Evolutionary conservation across 208 protist species (phyloP).

Genomic region (Acanthamoeba triangularis): DNA sequence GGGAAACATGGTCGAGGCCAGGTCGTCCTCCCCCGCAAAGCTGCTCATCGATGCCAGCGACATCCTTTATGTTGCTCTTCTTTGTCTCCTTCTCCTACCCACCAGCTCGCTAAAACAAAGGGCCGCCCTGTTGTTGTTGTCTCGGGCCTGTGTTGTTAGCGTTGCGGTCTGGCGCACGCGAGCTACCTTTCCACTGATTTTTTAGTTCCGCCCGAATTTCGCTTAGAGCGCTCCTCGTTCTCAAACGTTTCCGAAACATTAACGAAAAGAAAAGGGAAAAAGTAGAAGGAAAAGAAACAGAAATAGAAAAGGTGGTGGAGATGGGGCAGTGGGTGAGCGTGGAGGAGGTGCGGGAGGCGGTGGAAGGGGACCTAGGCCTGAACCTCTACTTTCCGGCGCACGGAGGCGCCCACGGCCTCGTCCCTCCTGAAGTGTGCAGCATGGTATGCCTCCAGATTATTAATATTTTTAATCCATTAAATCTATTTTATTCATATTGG

Average conservation of each 20-base stretch:
- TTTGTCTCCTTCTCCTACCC: too few species aligned
- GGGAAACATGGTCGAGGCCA: not conserved
- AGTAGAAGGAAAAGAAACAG: not conserved
- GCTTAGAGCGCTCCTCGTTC: too few species aligned
- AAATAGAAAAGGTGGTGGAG: not conserved
- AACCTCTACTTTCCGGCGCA: conserved; percentile 15
- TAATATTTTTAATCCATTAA: not conserved
- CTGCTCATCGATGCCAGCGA: not conserved
- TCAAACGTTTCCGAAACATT: not conserved
- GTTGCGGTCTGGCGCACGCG: too few species aligned
- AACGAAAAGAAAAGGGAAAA: not conserved
- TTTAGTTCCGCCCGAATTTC: too few species aligned
- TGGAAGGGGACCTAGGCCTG: conserved; percentile 16
- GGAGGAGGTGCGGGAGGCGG: not conserved
- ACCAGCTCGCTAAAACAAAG: not conserved
- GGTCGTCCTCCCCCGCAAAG: not conserved
- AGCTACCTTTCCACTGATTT: too few species aligned
- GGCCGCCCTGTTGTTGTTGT: too few species aligned
- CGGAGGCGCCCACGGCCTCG: not conserved
- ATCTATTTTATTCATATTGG: not conserved
- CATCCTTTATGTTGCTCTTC: not conserved
- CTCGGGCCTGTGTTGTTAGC: too few species aligned
- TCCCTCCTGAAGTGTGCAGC: conserved; percentile 32
- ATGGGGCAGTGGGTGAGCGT: conserved; percentile 48
- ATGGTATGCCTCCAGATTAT: not conserved